Conservation (phyloP, 495 filamentous ascomycete species). For the Saxophila tyrrhenica region DNA sequence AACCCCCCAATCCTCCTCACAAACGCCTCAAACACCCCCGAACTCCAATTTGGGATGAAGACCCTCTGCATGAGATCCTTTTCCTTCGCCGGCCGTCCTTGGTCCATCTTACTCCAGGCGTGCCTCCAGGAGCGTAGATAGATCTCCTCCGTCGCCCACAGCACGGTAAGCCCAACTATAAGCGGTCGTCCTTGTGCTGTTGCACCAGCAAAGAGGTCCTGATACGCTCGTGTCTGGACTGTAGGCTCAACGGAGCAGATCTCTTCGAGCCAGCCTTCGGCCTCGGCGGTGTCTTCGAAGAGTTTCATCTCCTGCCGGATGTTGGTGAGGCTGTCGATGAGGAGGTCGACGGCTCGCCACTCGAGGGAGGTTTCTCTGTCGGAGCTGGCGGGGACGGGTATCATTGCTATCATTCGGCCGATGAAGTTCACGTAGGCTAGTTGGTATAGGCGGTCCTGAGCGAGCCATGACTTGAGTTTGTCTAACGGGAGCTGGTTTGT, state of each 20-base stretch:
- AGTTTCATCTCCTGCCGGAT: conserved; percentile 11
- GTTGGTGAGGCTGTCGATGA: conserved; percentile 14
- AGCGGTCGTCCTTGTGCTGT: conserved; percentile 8
- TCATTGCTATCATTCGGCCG: conserved; percentile 6
- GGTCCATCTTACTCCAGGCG: conserved; percentile 8
- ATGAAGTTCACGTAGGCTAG: conserved; percentile 16
- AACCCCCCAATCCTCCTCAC: conserved; percentile 14
- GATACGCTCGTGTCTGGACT: conserved; percentile 15
- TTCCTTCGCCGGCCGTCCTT: conserved; percentile 2
- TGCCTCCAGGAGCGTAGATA: conserved; percentile 16
- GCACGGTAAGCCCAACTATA: conserved; percentile 11
- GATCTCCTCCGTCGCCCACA: conserved; percentile 19
- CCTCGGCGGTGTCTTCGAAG: conserved; percentile 14
- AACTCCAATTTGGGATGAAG: conserved; percentile 19
- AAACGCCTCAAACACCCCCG: conserved; percentile 15
- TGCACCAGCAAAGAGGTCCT: conserved; percentile 18
- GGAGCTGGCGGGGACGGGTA: conserved; percentile 3
- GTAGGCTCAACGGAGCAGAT: conserved; percentile 7
- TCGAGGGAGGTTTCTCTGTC: conserved; percentile 10
- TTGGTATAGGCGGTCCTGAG: conserved; percentile 15
- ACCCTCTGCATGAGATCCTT: conserved; percentile 18
- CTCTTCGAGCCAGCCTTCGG: conserved; percentile 15
- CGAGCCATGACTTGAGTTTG: conserved; percentile 15
- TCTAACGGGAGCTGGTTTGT: conserved; percentile 4
- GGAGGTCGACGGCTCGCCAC: conserved; percentile 12